Evolutionary conservation across 2,329 filamentous ascomycete genomes (phyloP), one percentile per base, ranked within the genome.

Genomic region (Hirsutella minnesotensis): DNA sequence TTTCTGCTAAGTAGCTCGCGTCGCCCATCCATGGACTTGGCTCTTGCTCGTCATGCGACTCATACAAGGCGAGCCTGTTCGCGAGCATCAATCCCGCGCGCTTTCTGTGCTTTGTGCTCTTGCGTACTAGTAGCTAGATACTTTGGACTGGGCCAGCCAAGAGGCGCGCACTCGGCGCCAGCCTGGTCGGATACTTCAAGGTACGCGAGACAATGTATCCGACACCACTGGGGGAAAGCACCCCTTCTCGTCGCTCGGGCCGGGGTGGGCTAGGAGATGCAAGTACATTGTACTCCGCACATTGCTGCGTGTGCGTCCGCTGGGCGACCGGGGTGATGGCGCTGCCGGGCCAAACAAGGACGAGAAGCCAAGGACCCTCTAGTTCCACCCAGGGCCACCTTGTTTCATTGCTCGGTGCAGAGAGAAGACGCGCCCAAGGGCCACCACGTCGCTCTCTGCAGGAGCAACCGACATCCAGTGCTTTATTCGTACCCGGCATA

Each of bases 291-390:
- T 33, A 33, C 12, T 33, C 10, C n/a, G 31, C n/a, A 33, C 31
- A 16, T 29, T 8, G 31, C 15, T n/a, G 31, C 31, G n/a, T 33
- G 15, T 33, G n/a, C n/a, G 31, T 34, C 13, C n/a, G 31, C 31
- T 34, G 8, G 31, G 31, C n/a, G 31, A 34, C 31, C 31, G n/a
- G 34, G 34, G 7, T 36, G 34, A 10, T 18, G 18, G 34, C 18
- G 34, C 16, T 37, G 35, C 35, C 12, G 35, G 27, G 27, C 36
- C 42, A 44, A 41, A 43, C 42, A 39, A 18, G 40, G 34, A 36
- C 31, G 37, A 27, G 19, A 21, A n/a, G 37, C 33, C 37, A 38
- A 38, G 37, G 21, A 24, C 37, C 21, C 37, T 38, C 37, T 22
- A 38, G 37, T 38, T 27, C 37, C 37, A 38, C 37, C 24, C 21